Evolutionary conservation across 1,139 yeast species (phyloP), one percentile per base, ranked within the genome.

Genomic region (Blastobotrys aristatus): DNA sequence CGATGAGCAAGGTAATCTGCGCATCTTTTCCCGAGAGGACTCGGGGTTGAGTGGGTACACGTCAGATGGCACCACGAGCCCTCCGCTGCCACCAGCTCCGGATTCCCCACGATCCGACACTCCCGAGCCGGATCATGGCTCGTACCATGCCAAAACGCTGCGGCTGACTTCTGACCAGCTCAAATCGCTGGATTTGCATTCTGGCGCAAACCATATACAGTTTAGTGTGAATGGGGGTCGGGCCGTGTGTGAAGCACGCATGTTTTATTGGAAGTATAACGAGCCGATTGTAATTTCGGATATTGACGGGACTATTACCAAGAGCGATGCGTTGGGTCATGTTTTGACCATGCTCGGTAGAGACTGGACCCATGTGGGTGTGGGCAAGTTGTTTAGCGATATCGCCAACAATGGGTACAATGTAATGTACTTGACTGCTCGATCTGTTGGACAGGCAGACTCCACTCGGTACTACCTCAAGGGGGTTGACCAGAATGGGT

Each of bases 361-460:
- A 57, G 99, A 94, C 68, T 94, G 98, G 98, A 94, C 98, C 0
- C 99, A 94, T 64, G 79, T 82, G 1, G 99, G 98, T 21, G 98
- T 94, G 37, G 96, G 97, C 2, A 83, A 82, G 57, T 71, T 94
- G 51, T 94, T 90, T 65, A 81, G 80, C 24, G 98, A 94, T 65
- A 92, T 94, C 53, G 65, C 76, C 41, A 72, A 76, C 49, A 94
- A 94, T 63, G 98, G 98, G 1, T 94, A 92, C 70, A 89, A 92
- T 61, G 83, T 94, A 49, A 76, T 94, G 77, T 94, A 94, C 65
- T 72, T 94, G 57, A 94, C 98, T 0, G 95, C 98, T 0, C 75
- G 99, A 57, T 84, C 96, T 5, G 96, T 88, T 1, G 99, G 99
- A 0, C 95, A 87, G 60, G 96, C 98, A 0, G 98, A 94, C 61